Conservation (phyloP, 2,329 filamentous ascomycete species). For the Neofusicoccum kwambonambiense region DNA sequence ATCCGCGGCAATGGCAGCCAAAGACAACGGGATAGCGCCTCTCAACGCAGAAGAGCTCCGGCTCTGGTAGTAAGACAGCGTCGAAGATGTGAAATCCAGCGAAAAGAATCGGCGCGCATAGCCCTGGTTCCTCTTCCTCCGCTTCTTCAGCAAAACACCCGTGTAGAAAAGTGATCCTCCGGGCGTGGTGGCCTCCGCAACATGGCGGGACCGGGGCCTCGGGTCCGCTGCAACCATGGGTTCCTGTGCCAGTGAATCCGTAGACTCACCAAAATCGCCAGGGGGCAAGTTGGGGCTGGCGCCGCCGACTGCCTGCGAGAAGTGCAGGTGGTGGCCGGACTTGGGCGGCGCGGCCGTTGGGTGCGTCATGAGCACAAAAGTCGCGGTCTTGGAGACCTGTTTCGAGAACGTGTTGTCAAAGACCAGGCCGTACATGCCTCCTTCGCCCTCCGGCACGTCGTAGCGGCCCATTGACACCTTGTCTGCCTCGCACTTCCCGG, state of each 20-base stretch:
- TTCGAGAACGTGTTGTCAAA: conserved; percentile 99
- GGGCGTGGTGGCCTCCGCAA: conserved; percentile 24
- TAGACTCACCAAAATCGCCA: conserved; percentile 52
- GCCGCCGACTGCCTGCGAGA: conserved; percentile 53
- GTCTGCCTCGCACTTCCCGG: conserved; percentile 94
- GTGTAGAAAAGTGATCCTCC: conserved; percentile 65
- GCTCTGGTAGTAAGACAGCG: conserved; percentile 94
- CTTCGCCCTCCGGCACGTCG: conserved; percentile 71
- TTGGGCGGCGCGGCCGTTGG: conserved; percentile 78
- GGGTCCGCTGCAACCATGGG: conserved; percentile 35
- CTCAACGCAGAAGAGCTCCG: conserved; percentile 88
- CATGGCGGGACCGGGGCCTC: conserved; percentile 40
- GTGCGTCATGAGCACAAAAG: conserved; percentile 91
- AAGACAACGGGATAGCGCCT: conserved; percentile 85
- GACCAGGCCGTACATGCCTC: conserved; percentile 92
- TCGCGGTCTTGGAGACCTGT: conserved; percentile 84
- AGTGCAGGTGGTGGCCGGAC: conserved; percentile 67
- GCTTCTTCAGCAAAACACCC: conserved; percentile 82
- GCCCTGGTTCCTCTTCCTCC: conserved; percentile 89
- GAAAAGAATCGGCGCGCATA: conserved; percentile 94
- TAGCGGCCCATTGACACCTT: conserved; percentile 89
- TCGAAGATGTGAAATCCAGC: conserved; percentile 89
- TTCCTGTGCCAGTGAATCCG: conserved; percentile 50
- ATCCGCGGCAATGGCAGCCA: conserved; percentile 88
- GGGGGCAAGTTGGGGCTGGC: conserved; percentile 41